These are phyloP conservation scores for Cupressus sempervirens DNA, from an alignment of 75 land plant genomes.

Conservation along the genomic window DNA sequence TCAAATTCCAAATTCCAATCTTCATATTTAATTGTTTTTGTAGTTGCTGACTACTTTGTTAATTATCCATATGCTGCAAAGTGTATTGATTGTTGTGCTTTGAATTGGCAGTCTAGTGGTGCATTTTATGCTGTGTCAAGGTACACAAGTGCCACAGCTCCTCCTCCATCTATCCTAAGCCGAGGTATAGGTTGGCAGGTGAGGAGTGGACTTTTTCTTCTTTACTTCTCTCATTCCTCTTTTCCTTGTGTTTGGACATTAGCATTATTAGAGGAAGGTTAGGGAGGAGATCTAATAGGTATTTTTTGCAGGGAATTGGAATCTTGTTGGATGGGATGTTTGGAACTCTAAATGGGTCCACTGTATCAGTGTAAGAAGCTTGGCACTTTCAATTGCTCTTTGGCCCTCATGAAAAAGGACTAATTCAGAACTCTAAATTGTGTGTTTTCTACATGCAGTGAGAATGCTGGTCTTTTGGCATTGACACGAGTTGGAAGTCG, in stretches of 20 bases:
- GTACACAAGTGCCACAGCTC: slow-evolving; percentile 76
- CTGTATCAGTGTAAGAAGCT: slow-evolving; percentile 66
- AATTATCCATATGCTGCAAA: not conserved
- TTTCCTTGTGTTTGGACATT: not conserved
- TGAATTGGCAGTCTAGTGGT: slow-evolving; percentile 71
- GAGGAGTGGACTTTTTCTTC: not conserved
- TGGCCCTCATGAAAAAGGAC: not conserved
- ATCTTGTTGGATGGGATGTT: slow-evolving; percentile 74
- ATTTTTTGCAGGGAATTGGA: slow-evolving; percentile 65
- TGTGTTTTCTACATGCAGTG: slow-evolving; percentile 39
- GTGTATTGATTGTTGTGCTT: not conserved
- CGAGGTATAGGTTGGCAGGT: slow-evolving; percentile 97
- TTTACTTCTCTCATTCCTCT: too few species aligned
- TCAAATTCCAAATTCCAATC: not conserved
- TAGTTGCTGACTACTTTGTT: not conserved
- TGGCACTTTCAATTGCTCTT: not conserved
- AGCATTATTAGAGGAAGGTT: not conserved
- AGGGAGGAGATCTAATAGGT: not conserved
- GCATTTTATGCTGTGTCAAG: slow-evolving; percentile 68
- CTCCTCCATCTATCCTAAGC: slow-evolving; percentile 87
- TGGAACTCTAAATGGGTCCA: slow-evolving; percentile 73
- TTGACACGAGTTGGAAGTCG: slow-evolving; percentile 87
- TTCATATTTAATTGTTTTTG: not conserved
- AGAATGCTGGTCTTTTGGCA: slow-evolving; percentile 88
- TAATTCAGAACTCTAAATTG: not conserved